Evolutionary conservation across 352 stramenopile genomes (phyloP).

Genomic region (Phytophthora palmivora): DNA sequence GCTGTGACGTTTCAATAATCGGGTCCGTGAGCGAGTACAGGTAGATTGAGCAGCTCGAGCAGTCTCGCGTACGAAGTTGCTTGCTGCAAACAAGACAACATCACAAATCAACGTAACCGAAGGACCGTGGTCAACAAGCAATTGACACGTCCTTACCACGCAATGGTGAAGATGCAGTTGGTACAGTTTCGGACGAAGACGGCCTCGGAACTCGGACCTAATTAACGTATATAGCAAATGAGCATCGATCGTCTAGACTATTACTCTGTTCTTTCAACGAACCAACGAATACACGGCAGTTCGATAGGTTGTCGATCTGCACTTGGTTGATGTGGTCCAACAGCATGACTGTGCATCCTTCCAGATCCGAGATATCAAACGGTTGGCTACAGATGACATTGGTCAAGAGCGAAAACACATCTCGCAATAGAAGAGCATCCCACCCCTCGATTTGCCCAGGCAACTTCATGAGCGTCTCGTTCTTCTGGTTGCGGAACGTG

Average conservation of each 20-base stretch:
- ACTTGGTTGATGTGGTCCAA: conserved; percentile 92
- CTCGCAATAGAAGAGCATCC: not conserved
- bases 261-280: not conserved
- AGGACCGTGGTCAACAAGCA: too few relatives aligned
- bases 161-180: conserved; percentile 91
- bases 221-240: not conserved
- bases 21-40: conserved; percentile 92
- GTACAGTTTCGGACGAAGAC: conserved; percentile 92
- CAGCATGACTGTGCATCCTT: conserved; percentile 83
- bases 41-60: conserved; percentile 80
- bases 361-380: conserved; percentile 89
- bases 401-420: not conserved
- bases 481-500: conserved; percentile 89
- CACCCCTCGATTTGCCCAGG: conserved; percentile 82
- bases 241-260: not conserved
- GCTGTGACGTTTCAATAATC: conserved; percentile 91
- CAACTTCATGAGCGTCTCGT: conserved; percentile 82
- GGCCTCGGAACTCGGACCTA: conserved; percentile 81
- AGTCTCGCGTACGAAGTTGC: conserved; percentile 91
- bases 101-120: not conserved
- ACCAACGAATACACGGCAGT: conserved; percentile 90
- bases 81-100: conserved; percentile 55
- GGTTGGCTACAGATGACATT: conserved; percentile 58
- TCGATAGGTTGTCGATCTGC: conserved; percentile 90
- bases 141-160: conserved; percentile 62